Evolutionary conservation across 2,329 filamentous ascomycete genomes (phyloP).

Genomic region (Pseudocercospora pini-densiflorae): DNA sequence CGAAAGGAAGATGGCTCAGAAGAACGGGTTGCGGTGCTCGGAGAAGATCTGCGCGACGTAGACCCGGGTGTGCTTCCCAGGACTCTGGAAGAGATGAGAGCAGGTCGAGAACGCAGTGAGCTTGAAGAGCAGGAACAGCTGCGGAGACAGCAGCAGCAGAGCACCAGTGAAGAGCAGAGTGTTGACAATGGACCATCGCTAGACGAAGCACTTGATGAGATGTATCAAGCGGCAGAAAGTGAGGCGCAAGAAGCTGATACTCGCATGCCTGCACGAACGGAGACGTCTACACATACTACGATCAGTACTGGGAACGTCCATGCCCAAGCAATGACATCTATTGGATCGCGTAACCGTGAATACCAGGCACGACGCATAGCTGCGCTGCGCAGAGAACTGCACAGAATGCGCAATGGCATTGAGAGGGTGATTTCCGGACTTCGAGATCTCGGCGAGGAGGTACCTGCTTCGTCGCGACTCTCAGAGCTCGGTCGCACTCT

Average conservation of each 20-base stretch:
- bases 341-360: slow-evolving; percentile 39
- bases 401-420: slow-evolving; percentile 44
- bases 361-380: slow-evolving; percentile 42
- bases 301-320: slow-evolving; percentile 28
- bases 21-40: slow-evolving; percentile 50
- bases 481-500: slow-evolving; percentile 37
- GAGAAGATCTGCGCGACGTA: slow-evolving; percentile 54
- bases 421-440: slow-evolving; percentile 44
- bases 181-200: slow-evolving; percentile 32
- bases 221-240: slow-evolving; percentile 38
- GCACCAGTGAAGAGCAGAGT: slow-evolving; percentile 12
- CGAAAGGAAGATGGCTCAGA: slow-evolving; percentile 49
- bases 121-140: slow-evolving; percentile 31
- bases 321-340: slow-evolving; percentile 34
- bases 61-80: slow-evolving; percentile 53
- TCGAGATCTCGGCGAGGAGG: slow-evolving; percentile 42
- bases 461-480: slow-evolving; percentile 38
- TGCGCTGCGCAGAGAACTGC: slow-evolving; percentile 43
- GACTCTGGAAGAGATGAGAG: slow-evolving; percentile 51
- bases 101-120: slow-evolving; percentile 37
- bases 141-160: slow-evolving; percentile 17
- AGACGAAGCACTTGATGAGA: slow-evolving; percentile 41
- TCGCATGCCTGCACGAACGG: background rate
- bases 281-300: background rate
- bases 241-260: slow-evolving; percentile 28